These are phyloP conservation scores for Kondoa subrosea DNA, from an alignment of 768 basidiomycete species.

Conservation along the genomic window DNA sequence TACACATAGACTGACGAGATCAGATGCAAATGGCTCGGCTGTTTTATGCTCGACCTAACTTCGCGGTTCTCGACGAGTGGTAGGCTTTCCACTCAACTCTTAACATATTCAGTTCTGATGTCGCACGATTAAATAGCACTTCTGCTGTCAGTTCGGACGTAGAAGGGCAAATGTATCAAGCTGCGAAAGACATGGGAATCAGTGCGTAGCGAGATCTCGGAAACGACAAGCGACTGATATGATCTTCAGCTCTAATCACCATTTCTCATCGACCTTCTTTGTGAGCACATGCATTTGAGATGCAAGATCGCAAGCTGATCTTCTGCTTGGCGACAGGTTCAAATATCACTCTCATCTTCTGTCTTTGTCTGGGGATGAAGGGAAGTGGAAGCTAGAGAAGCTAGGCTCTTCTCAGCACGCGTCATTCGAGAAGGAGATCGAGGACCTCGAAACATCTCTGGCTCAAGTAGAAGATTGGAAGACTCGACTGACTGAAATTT, in stretches of 20 bases:
- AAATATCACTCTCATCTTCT: constrained; percentile 81
- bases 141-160: constrained; percentile 91
- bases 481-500: constrained; percentile 33
- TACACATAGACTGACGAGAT: too few species aligned
- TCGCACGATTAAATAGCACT: too few species aligned
- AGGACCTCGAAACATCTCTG: constrained; percentile 47
- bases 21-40: constrained; percentile 89
- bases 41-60: constrained; percentile 69
- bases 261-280: constrained; percentile 76
- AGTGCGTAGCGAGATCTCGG: constrained; percentile 31
- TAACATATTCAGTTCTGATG: too few species aligned
- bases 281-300: too few species aligned
- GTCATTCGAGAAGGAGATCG: constrained; percentile 60
- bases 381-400: constrained; percentile 52
- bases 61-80: constrained; percentile 81
- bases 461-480: constrained; percentile 61
- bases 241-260: constrained; percentile 50
- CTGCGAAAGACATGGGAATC: constrained; percentile 70
- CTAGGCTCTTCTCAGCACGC: constrained; percentile 53
- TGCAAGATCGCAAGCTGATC: too few species aligned
- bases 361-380: constrained; percentile 56
- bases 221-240: neutral
- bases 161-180: constrained; percentile 88
- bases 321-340: too few species aligned
- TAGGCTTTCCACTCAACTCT: too few species aligned